Base-by-base conservation (phyloP, 306 rosid species). In the Prunus mongolica region DNA sequence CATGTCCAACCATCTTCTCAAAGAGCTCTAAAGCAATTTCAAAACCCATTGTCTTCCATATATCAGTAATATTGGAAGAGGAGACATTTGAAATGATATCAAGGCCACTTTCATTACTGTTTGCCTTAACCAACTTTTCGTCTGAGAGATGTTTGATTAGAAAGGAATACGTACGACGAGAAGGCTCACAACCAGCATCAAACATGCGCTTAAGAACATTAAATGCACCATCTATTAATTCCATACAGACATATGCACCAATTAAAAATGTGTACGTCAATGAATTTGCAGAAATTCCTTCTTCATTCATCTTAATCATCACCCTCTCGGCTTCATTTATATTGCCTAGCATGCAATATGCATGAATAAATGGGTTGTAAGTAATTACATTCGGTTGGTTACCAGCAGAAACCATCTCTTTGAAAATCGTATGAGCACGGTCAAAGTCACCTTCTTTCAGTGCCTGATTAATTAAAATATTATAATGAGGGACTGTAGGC, bases 151-250 rank as follows among this genome's bases (percentile, higher is more conserved):
- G 87, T 86, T 85, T 88, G 82, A 89, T 52, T 79, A 92, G 79
- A 76, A 76, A 81, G 73, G 71, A 73, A 79, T 88, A 90, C 52
- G 93, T 92, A 75, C 74, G 81, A 72, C 49, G 76, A 34, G 91
- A 89, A 66, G 93, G 96, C 76, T 92, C 95, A 68, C 88, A 89
- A 72, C 90, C 87, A 68, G 85, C 70, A 84, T 76, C 68, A 56
- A 73, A 83, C 97, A 92, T 89, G 69, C 76, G 76, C 74, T 87
- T 87, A n/a, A n/a, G n/a, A n/a, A n/a, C n/a, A n/a, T n/a, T n/a
- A 85, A 92, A 88, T 76, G 91, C 91, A 75, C 80, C 44, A 51
- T 85, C 80, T 52, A 87, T 82, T 58, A 82, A 86, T 81, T 91
- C 91, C 80, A 87, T 32, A 67, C 83, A 76, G 32, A 90, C 96